phyloP scores from a whole-genome alignment of 495 filamentous ascomycete genomes.

The Penicillium diatomitis region DNA sequence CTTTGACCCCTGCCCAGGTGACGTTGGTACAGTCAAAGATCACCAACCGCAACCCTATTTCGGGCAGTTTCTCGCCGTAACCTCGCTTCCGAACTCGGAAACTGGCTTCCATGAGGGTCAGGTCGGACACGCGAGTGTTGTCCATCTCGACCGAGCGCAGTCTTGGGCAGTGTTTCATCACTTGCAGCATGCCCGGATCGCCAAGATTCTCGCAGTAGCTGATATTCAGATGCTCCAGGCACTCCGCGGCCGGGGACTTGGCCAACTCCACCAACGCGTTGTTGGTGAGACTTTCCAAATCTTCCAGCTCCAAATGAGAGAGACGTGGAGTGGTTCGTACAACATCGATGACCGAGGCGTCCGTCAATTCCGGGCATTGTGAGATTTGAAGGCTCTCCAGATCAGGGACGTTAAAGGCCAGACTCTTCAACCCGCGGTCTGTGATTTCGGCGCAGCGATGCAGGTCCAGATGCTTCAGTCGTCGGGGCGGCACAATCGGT shows the following conservation, averaged over 20 bases:
- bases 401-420: conserved; percentile 67
- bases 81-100: conserved; percentile 60
- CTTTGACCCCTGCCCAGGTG: conserved; percentile 86
- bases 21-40: conserved; percentile 85
- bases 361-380: conserved; percentile 60
- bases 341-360: conserved; percentile 62
- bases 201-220: conserved; percentile 82
- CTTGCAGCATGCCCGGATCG: conserved; percentile 74
- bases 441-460: conserved; percentile 68
- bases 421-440: conserved; percentile 52
- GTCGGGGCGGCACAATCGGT: conserved; percentile 69
- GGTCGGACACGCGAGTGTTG: conserved; percentile 83
- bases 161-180: conserved; percentile 64
- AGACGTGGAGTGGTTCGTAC: conserved; percentile 65
- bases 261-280: conserved; percentile 61
- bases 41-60: conserved; percentile 62
- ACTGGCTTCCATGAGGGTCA: conserved; percentile 81
- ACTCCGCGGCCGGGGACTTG: conserved; percentile 58
- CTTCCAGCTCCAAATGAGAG: conserved; percentile 85
- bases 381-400: conserved; percentile 76
- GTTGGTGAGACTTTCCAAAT: conserved; percentile 71
- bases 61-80: conserved; percentile 41
- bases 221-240: conserved; percentile 72
- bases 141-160: conserved; percentile 77
- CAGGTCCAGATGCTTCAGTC: conserved; percentile 75